Base-by-base conservation (phyloP, 176 grass and related monocot species). In the Triticum monococcum region DNA sequence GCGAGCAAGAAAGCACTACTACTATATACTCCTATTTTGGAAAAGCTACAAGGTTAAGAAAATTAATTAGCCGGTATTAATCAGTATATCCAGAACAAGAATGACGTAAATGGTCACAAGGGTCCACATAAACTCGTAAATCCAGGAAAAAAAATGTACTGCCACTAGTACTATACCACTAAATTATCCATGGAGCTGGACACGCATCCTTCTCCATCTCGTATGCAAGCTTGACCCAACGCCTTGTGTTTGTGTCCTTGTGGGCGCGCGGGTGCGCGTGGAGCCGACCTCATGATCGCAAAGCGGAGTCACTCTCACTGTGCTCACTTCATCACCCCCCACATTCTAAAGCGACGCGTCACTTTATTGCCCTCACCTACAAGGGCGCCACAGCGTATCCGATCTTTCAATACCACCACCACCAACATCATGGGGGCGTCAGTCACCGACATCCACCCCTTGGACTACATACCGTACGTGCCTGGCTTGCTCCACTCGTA, bases 291-390 rank as follows among this genome's bases (percentile, higher is more conserved):
- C 78, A 41, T 30, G 36, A 78, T 78, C 78, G 18, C 71, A 7
- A 26, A 26, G 59, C 54, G 17, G 59, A 64, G 36, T 69, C 16
- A 83, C 54, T 37, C 43, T 84, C 81, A 65, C 23, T 64, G 77
- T 64, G 77, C 59, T 61, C 77, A 74, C 71, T 74, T 74, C 71
- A 41, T 43, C 22, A 3, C 20, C 36, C 24, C 37, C 37, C 37
- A 80, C 62, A 65, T 73, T 81, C 38, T 68, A 38, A 83, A 60
- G 67, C 30, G 31, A 26, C 14, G 80, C 82, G 25, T 69, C 78
- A 48, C 78, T 86, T 86, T 52, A 82, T 86, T 54, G 33, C 83
- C 35, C 83, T 60, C 79, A 86, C 79, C 64, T 54, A 90, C 83
- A 86, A 69, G 37, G 22, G 63, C 35, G 78, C 63, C 78, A 45